phyloP scores from a whole-genome alignment of 371 early-diverging fungal species.

The Circinella minor region DNA sequence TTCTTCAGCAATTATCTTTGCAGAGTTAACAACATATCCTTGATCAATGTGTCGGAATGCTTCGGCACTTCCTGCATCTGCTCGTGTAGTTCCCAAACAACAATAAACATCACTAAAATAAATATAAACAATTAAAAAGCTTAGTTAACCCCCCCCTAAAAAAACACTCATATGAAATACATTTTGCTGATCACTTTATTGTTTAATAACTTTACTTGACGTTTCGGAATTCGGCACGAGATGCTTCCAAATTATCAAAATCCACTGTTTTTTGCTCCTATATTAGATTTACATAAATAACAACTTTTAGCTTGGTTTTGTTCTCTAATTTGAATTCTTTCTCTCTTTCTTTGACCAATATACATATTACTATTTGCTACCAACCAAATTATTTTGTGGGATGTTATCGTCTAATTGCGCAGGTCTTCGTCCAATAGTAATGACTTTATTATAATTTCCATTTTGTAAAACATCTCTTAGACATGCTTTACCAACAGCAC shows the following conservation, averaged over 20 bases:
- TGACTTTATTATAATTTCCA: conserved; percentile 64
- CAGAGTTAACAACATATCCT: conserved; percentile 70
- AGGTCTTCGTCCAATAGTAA: conserved; percentile 63
- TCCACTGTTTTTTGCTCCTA: conserved; percentile 49
- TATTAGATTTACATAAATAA: no score
- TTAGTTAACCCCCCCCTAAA: background rate
- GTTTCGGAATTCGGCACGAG: conserved; percentile 43
- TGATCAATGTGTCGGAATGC: conserved; percentile 77
- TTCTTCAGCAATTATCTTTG: conserved; percentile 63
- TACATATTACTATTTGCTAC: background rate
- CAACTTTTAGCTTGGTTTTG: no score
- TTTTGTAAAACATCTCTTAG: conserved; percentile 64
- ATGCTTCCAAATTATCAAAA: conserved; percentile 51
- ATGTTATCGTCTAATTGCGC: conserved; percentile 53
- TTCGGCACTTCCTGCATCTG: conserved; percentile 68
- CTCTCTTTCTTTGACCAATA: no score
- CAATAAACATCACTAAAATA: conserved; percentile 61
- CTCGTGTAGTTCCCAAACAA: conserved; percentile 73
- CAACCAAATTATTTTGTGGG: conserved; percentile 61
- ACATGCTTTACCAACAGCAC: conserved; percentile 75
- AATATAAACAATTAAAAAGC: background rate
- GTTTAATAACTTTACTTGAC: conserved; percentile 32
- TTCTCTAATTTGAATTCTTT: no score
- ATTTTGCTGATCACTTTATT: conserved; percentile 4
- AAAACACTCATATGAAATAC: background rate